Evolutionary conservation across 371 early-diverging fungal genomes (phyloP), one percentile per base, ranked within the genome.

Genomic region (Dichotomocladium elegans): DNA sequence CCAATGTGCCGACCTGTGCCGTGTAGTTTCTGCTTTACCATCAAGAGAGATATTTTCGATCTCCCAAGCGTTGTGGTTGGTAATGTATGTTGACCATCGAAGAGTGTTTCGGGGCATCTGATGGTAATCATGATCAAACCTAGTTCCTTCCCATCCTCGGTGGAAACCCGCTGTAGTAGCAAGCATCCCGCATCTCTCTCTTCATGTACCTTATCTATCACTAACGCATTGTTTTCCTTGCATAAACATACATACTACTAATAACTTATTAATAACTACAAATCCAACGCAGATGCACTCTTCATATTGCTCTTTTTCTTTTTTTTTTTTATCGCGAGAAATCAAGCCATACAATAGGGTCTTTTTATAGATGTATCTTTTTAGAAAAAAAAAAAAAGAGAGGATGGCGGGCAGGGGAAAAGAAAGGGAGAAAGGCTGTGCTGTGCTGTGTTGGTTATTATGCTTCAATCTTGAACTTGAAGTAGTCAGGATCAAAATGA

Each of bases 401-500:
- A 11, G 9, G 34, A n/a, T 34, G 9, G 34, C 34, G 34, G n/a
- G 9, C n/a, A 34, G 34, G n/a, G n/a, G n/a, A n/a, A n/a, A n/a
- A n/a, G n/a, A n/a, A n/a, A n/a, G n/a, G n/a, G n/a, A n/a, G n/a
- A n/a, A n/a, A n/a, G n/a, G n/a, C n/a, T n/a, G n/a, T n/a, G n/a
- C n/a, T n/a, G n/a, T n/a, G n/a, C n/a, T n/a, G n/a, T n/a, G n/a
- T n/a, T 47, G 24, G 17, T 42, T 22, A 46, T 56, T 75, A 68
- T 55, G 65, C 66, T 52, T 79, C 79, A 60, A 81, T 85, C 82
- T 88, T 90, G 79, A 97, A 99, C 60, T 81, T 84, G 71, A 92
- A 96, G 74, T 97, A 99, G 69, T 95, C 95, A 25, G 83, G 81
- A 62, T 99, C 99, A 67, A 96, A 93, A 66, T 91, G 89, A 77